Evolutionary conservation across 1,139 yeast genomes (phyloP), one percentile per base, ranked within the genome.

Genomic region (Candida sojae): DNA sequence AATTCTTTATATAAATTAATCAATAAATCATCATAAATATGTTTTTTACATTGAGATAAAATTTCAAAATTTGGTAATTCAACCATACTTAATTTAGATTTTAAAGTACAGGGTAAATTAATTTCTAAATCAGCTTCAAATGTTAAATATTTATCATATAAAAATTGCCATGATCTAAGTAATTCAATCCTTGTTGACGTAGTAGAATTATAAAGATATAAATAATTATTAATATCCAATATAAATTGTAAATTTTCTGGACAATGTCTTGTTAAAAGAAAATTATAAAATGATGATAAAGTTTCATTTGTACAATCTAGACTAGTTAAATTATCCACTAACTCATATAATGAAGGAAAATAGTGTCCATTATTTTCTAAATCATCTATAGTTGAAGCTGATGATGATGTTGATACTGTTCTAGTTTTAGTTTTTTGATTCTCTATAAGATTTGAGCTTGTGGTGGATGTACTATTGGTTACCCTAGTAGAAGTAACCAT

Each of bases 171-270:
- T 10, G 44, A 31, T 6, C 26, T 28, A 28, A 49, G 44, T 25
- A 36, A 7, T 25, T 25, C 39, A 7, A 36, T 23, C 6, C 39
- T 25, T 17, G 21, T 17, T 17, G 21, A 17, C 3, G 21, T 17
- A 10, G 51, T 42, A 2, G 53, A 41, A 13, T 46, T 46, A 30
- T 23, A 38, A 6, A 47, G 31, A 17, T 39, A 34, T 25, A 49
- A 39, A 46, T 48, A 55, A 5, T 41, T 32, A 29, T 51, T 49
- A 3, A 51, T 25, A 12, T 53, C 55, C 5, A 55, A 28, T 6
- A 55, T 43, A 45, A 55, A 55, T 40, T 54, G 50, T 39, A 55
- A 47, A 23, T 55, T 55, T 44, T 55, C 58, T 35, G 52, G 45
- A 44, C 58, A 53, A 37, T 55, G 58, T 26, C 54, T 51, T 12